A percentile compares a stretch with the other conserved stretches of the same genome.
These are phyloP conservation scores for Plasmodium cynomolgi DNA, from an alignment of 169 alveolate species.

Conservation along the genomic window DNA sequence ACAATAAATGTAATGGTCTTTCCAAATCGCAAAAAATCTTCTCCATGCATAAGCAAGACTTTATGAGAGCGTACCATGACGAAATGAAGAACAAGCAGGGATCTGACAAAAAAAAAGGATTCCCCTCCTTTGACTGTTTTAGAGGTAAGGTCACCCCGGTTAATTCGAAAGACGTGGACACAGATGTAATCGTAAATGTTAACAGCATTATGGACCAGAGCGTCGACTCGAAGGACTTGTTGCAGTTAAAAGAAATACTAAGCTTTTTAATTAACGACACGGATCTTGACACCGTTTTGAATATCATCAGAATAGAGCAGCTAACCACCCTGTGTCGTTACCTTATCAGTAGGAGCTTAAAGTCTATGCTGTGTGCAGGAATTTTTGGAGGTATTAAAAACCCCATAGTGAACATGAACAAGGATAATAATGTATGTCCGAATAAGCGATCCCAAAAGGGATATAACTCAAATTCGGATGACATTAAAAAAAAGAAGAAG, in stretches of 20 bases:
- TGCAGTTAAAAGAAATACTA: slow-evolving; percentile 64
- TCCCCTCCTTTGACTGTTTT: slow-evolving; percentile 21
- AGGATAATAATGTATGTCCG: not conserved
- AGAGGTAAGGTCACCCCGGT: slow-evolving; percentile 9
- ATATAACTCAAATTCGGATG: slow-evolving; percentile 66
- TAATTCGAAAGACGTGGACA: slow-evolving; percentile 1
- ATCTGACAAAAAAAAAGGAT: slow-evolving; percentile 9
- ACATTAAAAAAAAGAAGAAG: slow-evolving; percentile 44
- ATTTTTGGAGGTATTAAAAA: slow-evolving; percentile 76
- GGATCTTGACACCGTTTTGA: slow-evolving; percentile 71
- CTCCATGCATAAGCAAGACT: slow-evolving; percentile 25
- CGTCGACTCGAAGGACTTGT: slow-evolving; percentile 31
- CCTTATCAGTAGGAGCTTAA: slow-evolving; percentile 76
- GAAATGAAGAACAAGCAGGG: slow-evolving; percentile 17
- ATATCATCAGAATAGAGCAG: slow-evolving; percentile 79
- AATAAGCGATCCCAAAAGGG: slow-evolving; percentile 45
- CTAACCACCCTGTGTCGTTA: slow-evolving; percentile 76
- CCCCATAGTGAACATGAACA: slow-evolving; percentile 49
- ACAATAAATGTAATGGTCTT: slow-evolving; percentile 8
- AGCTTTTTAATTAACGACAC: slow-evolving; percentile 74
- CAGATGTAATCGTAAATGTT: not conserved
- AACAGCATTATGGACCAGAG: slow-evolving; percentile 44
- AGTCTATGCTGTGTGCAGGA: slow-evolving; percentile 82
- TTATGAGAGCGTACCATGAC: slow-evolving; percentile 4
- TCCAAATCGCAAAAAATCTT: slow-evolving; percentile 18